Base-by-base conservation (phyloP, 176 grass and related monocot genomes). In the Poa pratensis region DNA sequence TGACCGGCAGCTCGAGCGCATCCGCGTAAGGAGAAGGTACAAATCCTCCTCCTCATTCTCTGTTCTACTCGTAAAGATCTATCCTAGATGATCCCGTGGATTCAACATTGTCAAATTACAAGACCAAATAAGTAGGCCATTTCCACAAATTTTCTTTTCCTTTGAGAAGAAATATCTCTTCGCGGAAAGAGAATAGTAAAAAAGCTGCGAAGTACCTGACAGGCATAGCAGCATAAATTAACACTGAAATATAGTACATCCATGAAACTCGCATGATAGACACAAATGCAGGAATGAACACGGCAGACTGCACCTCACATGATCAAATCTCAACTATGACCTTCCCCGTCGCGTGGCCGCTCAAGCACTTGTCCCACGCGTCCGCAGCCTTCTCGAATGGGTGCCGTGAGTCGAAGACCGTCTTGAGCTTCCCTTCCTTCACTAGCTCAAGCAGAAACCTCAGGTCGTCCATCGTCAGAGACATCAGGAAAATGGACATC, bases 281-380 rank as follows among this genome's bases (percentile, higher is more conserved):
- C 32, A 61, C 3, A 68, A 11, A 20, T 28, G 5, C 1, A 75
- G 16, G 9, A 32, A 75, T 2, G 2, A 51, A 74, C 6, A 30
- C 34, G 1, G 34, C 34, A 35, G 34, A 35, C 16, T 5, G 0
- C 12, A 32, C 4, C 0, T 6, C 9, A 22, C 9, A 72, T 10
- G 18, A 17, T 90, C 64, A 87, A 2, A 83, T 79, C 45, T 83
- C 80, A 22, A 83, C 43, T 24, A 90, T 51, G 52, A 90, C 24
- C 73, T 90, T 90, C 19, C 89, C 84, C 7, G 74, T 87, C 0
- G 89, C 84, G 8, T 90, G 80, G 14, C 73, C 54, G 7, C 82
- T 52, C 64, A 80, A 80, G 74, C 80, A 80, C 80, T 84, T 87
- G 16, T 69, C 54, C 89, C 89, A 90, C 5, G 80, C 84, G 9